A percentile compares a stretch with the other conserved stretches of the same genome.
Evolutionary conservation across 2,329 filamentous ascomycete species (phyloP).

Genomic region (Venturia effusa): DNA sequence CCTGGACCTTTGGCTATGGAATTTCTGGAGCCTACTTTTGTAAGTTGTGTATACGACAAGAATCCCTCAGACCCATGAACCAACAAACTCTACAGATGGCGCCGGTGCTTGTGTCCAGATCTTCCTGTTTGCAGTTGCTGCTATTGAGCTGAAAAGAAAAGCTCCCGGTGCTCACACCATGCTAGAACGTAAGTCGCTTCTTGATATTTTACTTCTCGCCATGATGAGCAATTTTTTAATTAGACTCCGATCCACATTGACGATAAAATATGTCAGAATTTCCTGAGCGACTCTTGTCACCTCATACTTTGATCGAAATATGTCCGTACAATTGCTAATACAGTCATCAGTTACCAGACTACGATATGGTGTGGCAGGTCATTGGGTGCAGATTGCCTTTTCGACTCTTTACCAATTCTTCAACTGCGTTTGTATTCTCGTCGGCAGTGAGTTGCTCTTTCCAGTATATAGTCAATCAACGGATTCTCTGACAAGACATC

Average conservation of each 20-base stretch:
- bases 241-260: constrained; percentile 5
- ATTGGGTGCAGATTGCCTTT: constrained; percentile 7
- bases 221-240: constrained; percentile 6
- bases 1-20: constrained; percentile 32
- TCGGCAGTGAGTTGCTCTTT: constrained; percentile 18
- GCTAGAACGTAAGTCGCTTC: constrained; percentile 19
- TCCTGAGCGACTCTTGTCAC: neutral
- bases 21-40: constrained; percentile 21
- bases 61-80: neutral
- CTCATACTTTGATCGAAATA: neutral
- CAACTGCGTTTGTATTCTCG: constrained; percentile 22
- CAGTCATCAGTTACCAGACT: neutral
- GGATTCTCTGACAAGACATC: neutral
- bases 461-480: neutral
- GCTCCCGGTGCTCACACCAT: constrained; percentile 33
- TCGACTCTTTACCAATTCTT: constrained; percentile 8
- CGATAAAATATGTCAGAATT: neutral
- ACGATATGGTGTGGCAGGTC: constrained; percentile 7
- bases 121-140: constrained; percentile 31
- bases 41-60: neutral
- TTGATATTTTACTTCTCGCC: neutral
- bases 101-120: constrained; percentile 22
- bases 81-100: neutral
- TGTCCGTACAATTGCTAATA: neutral
- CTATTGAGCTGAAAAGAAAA: constrained; percentile 32